Evolutionary conservation across 441 rosid genomes (phyloP).

Genomic region (Erysimum cheiri): DNA sequence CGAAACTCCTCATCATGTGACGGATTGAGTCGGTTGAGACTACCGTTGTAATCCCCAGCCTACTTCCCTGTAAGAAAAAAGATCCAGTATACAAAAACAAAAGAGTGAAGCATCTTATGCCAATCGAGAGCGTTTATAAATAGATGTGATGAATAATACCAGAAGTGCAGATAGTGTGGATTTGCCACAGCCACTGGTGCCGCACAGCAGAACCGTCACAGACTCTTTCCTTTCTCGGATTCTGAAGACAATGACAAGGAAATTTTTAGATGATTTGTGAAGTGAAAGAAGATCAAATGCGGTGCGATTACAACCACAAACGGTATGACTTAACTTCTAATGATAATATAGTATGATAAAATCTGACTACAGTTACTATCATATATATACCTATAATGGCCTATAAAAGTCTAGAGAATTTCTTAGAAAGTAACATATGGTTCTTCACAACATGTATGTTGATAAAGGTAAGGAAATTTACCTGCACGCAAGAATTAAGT

Average conservation of each 20-base stretch:
- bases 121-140: constrained; percentile 34
- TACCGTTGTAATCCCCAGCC: constrained; percentile 94
- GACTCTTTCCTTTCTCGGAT: constrained; percentile 96
- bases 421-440: neutral
- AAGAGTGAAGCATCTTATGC: constrained; percentile 39
- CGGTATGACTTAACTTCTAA: neutral
- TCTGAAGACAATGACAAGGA: constrained; percentile 50
- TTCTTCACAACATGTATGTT: neutral
- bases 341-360: neutral
- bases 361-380: neutral
- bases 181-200: constrained; percentile 99
- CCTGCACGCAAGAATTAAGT: constrained; percentile 95
- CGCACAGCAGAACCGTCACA: constrained; percentile 89
- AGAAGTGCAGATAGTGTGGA: constrained; percentile 95
- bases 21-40: constrained; percentile 91
- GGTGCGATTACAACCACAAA: neutral
- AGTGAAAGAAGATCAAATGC: neutral
- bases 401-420: neutral
- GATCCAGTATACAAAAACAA: neutral
- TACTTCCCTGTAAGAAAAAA: constrained; percentile 69
- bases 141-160: constrained; percentile 54
- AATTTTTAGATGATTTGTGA: neutral
- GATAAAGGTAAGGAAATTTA: constrained; percentile 37
- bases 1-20: constrained; percentile 99
- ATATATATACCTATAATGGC: neutral